Conservation (phyloP, 805 yeast genomes). For the Wickerhamomyces strasburgensis region DNA sequence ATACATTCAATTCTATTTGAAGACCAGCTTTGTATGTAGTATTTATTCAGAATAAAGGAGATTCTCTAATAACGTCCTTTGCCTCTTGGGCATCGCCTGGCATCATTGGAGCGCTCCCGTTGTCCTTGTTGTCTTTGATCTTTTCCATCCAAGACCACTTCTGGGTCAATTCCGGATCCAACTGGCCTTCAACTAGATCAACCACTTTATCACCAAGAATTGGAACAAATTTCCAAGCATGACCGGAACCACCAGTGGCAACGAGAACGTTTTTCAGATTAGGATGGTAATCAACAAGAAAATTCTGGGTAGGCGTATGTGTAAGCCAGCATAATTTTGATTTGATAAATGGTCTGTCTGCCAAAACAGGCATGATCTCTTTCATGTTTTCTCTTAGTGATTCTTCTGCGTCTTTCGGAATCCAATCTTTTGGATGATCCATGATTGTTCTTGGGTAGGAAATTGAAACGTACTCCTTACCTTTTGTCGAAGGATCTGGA, state of each 20-base stretch:
- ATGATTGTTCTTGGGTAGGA: slow-evolving; percentile 12
- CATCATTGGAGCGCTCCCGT: neutral
- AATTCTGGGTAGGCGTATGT: slow-evolving; percentile 28
- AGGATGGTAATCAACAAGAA: slow-evolving; percentile 27
- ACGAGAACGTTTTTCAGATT: slow-evolving; percentile 23
- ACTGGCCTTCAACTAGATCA: slow-evolving; percentile 10
- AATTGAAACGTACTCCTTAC: neutral
- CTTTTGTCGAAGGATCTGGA: slow-evolving; percentile 1
- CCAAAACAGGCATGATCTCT: slow-evolving; percentile 13
- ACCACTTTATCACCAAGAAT: slow-evolving; percentile 24
- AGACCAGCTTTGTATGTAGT: too few species aligned
- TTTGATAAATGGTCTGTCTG: slow-evolving; percentile 10
- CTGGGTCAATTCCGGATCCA: slow-evolving; percentile 5
- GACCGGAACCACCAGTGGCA: slow-evolving; percentile 32
- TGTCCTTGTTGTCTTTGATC: neutral
- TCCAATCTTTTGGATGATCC: slow-evolving; percentile 14
- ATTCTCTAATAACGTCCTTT: neutral
- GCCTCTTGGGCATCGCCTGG: neutral
- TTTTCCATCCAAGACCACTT: slow-evolving; percentile 16
- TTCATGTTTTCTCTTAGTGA: slow-evolving; percentile 27
- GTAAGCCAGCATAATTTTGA: slow-evolving; percentile 38
- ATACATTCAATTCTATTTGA: too few species aligned
- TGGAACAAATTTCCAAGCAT: slow-evolving; percentile 30
- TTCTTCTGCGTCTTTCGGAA: slow-evolving; percentile 12
- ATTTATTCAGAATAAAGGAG: neutral